Conservation (phyloP, 2,329 filamentous ascomycete species). For the Aspergillus brunneoviolaceus region DNA sequence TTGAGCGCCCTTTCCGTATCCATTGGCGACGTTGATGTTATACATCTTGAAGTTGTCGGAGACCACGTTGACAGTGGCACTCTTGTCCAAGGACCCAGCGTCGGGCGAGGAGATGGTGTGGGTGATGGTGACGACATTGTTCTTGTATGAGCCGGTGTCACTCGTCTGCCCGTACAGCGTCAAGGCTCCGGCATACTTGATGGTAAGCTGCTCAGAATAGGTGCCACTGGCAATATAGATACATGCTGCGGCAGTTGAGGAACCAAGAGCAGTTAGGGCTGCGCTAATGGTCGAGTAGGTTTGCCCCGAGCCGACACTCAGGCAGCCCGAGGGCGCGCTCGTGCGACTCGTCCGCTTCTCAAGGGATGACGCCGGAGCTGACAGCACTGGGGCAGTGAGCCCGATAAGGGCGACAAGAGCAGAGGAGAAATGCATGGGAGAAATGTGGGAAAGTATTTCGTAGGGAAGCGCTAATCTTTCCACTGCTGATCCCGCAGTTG, state of each 20-base stretch:
- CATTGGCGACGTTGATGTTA: conserved; percentile 39
- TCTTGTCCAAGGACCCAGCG: conserved; percentile 32
- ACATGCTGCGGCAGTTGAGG: conserved; percentile 26
- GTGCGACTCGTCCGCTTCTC: conserved; percentile 17
- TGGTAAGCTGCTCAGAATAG: conserved; percentile 33
- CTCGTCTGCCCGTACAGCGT: conserved; percentile 35
- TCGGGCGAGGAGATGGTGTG: conserved; percentile 32
- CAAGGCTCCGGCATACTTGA: conserved; percentile 29
- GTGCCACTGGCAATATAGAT: conserved; percentile 36
- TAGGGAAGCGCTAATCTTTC: not conserved
- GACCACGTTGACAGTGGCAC: conserved; percentile 32
- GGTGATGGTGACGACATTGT: conserved; percentile 35
- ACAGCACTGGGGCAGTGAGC: conserved; percentile 4
- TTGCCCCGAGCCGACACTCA: conserved; percentile 23
- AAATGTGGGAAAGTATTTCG: not conserved
- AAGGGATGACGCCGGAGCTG: conserved; percentile 1
- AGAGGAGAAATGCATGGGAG: conserved; percentile 12
- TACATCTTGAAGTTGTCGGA: conserved; percentile 33
- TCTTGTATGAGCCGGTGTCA: conserved; percentile 28
- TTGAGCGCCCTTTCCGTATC: conserved; percentile 34
- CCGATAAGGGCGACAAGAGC: conserved; percentile 15
- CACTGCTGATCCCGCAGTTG: not conserved
- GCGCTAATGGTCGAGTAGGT: conserved; percentile 26
- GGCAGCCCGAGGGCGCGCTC: conserved; percentile 25
- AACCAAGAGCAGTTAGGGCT: conserved; percentile 29